Conservation (phyloP, 495 filamentous ascomycete genomes). For the Tuber umbilicatum region DNA sequence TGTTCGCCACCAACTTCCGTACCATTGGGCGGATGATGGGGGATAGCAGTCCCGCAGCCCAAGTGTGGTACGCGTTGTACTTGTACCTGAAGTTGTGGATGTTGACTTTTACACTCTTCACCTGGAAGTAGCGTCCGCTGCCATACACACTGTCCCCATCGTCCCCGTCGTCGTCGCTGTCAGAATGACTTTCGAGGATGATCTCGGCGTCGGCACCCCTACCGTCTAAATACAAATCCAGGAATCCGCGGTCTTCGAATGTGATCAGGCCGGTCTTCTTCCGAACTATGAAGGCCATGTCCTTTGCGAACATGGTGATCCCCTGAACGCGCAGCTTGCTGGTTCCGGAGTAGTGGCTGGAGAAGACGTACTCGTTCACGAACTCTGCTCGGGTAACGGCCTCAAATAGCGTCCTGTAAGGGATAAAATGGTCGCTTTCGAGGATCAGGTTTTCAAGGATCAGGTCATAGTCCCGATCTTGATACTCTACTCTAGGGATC, state of each 20-base stretch:
- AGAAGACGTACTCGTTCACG: conserved; percentile 29
- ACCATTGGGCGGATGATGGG: conserved; percentile 33
- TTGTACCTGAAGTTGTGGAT: conserved; percentile 39
- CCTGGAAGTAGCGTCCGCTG: conserved; percentile 33
- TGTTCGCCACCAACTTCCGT: conserved; percentile 22
- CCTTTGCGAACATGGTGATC: conserved; percentile 36
- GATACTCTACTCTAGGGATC: conserved; percentile 39
- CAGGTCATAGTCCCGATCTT: conserved; percentile 37
- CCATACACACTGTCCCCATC: neutral
- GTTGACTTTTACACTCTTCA: conserved; percentile 28
- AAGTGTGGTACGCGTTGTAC: conserved; percentile 39
- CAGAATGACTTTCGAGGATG: conserved; percentile 25
- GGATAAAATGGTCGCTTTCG: conserved; percentile 39
- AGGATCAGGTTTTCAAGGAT: conserved; percentile 40
- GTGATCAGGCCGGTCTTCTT: conserved; percentile 38
- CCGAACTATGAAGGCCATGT: conserved; percentile 36
- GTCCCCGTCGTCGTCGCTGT: conserved; percentile 29
- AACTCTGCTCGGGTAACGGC: conserved; percentile 36
- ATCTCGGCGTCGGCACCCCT: conserved; percentile 37
- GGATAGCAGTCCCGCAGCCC: conserved; percentile 32
- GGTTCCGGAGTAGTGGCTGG: conserved; percentile 24
- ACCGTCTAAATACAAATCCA: conserved; percentile 37
- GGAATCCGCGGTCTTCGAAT: conserved; percentile 35
- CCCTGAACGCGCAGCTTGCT: conserved; percentile 32
- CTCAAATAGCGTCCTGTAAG: conserved; percentile 35